These are phyloP conservation scores for Penicillium paxilli DNA, from an alignment of 495 filamentous ascomycete genomes.

Conservation along the genomic window DNA sequence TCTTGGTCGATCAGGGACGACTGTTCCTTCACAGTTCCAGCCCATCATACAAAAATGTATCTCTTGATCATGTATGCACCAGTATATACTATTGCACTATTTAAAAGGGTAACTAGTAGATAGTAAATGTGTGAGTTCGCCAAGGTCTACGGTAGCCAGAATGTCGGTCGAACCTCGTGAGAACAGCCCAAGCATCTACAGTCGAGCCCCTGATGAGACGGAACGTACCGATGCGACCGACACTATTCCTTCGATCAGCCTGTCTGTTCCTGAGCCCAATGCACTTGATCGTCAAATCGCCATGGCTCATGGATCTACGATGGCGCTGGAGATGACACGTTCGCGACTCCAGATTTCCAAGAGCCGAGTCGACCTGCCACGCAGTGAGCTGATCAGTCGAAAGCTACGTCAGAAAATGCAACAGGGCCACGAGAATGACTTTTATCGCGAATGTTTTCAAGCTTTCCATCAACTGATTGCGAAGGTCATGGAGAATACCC, in stretches of 20 bases:
- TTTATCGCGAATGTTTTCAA: conserved; percentile 10
- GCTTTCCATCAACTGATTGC: background rate
- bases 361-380: background rate
- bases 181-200: background rate
- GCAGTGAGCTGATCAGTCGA: conserved; percentile 1
- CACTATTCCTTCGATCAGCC: background rate
- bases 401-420: conserved; percentile 3
- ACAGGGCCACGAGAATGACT: conserved; percentile 12
- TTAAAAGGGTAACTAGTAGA: too few species aligned
- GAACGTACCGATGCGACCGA: background rate
- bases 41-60: too few species aligned
- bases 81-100: background rate
- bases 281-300: conserved; percentile 7
- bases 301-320: background rate
- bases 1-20: too few species aligned
- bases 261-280: background rate
- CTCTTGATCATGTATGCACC: too few species aligned
- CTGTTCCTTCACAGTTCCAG: too few species aligned
- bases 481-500: background rate
- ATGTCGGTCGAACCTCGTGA: background rate
- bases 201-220: background rate
- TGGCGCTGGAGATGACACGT: conserved; percentile 12
- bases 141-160: background rate
- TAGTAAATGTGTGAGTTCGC: background rate
- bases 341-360: conserved; percentile 7